Conservation (phyloP, 1,284 basidiomycete genomes). For the Ustilago tritici region DNA sequence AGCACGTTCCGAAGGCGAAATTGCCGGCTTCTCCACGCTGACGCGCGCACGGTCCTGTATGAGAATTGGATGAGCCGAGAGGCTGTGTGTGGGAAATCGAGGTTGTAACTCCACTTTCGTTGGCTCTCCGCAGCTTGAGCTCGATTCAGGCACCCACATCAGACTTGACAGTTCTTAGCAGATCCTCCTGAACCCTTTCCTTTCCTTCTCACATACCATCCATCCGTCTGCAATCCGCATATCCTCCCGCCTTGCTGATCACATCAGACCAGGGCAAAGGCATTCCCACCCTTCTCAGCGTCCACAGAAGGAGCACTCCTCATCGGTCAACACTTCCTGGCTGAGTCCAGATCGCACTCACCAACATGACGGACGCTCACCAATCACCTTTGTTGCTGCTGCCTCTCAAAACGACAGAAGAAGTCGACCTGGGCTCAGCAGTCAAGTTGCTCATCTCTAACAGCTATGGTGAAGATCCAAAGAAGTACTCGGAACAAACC, state of each 20-base stretch:
- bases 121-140: slow-evolving; percentile 15
- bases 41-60: slow-evolving; percentile 19
- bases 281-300: neutral
- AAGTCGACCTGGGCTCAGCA: slow-evolving; percentile 88
- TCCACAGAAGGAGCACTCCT: neutral
- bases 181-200: neutral
- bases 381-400: slow-evolving; percentile 60
- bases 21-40: neutral
- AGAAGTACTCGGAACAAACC: slow-evolving; percentile 86
- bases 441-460: slow-evolving; percentile 87
- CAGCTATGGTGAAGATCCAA: slow-evolving; percentile 92
- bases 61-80: neutral
- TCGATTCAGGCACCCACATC: slow-evolving; percentile 14
- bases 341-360: neutral
- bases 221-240: neutral
- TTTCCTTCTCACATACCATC: neutral
- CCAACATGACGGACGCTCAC: slow-evolving; percentile 46
- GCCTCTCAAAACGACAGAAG: slow-evolving; percentile 74
- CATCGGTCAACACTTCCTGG: neutral
- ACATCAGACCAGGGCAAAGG: neutral
- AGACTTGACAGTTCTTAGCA: neutral
- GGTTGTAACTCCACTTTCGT: slow-evolving; percentile 20
- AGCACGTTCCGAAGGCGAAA: slow-evolving; percentile 1
- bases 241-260: neutral
- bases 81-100: slow-evolving; percentile 14